These are phyloP conservation scores for Coleophoma eucalyptorum DNA, from an alignment of 2,329 filamentous ascomycete genomes.

Conservation along the genomic window DNA sequence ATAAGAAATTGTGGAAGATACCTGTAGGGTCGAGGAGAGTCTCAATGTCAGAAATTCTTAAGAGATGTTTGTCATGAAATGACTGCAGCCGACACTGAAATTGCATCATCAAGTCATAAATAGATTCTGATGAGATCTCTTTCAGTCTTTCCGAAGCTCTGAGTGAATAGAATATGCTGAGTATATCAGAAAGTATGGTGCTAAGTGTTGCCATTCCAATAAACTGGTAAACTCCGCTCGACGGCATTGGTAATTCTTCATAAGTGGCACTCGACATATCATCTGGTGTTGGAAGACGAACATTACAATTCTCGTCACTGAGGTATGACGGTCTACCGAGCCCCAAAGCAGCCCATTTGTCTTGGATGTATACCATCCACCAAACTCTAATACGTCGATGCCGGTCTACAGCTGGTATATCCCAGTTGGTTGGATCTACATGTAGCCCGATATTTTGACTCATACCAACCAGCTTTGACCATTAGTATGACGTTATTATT, in stretches of 20 bases:
- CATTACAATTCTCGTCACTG: constrained; percentile 11
- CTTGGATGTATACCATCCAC: constrained; percentile 62
- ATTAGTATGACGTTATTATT: not conserved
- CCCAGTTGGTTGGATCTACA: constrained; percentile 14
- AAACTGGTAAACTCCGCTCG: constrained; percentile 25
- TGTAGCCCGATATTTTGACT: constrained; percentile 17
- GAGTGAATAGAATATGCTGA: constrained; percentile 40
- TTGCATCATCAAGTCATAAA: not conserved
- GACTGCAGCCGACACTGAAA: not conserved
- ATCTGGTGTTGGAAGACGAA: constrained; percentile 40
- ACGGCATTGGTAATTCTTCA: constrained; percentile 32
- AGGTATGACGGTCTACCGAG: constrained; percentile 46
- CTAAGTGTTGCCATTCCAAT: constrained; percentile 44
- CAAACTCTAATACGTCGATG: constrained; percentile 49
- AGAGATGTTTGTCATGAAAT: constrained; percentile 1
- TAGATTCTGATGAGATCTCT: not conserved
- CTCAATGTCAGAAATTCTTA: not conserved
- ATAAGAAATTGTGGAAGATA: not conserved
- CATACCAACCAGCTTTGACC: constrained; percentile 3
- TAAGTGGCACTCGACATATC: constrained; percentile 17
- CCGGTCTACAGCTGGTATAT: constrained; percentile 13
- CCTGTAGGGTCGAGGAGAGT: constrained; percentile 3
- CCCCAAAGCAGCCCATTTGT: constrained; percentile 54
- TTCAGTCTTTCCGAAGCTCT: constrained; percentile 2
- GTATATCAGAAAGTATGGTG: constrained; percentile 43